Percentiles rank a stretch among this genome's conserved stretches.
These are phyloP conservation scores for Penicillium sp. DNA, from an alignment of 2,329 filamentous ascomycete genomes.

Conservation along the genomic window DNA sequence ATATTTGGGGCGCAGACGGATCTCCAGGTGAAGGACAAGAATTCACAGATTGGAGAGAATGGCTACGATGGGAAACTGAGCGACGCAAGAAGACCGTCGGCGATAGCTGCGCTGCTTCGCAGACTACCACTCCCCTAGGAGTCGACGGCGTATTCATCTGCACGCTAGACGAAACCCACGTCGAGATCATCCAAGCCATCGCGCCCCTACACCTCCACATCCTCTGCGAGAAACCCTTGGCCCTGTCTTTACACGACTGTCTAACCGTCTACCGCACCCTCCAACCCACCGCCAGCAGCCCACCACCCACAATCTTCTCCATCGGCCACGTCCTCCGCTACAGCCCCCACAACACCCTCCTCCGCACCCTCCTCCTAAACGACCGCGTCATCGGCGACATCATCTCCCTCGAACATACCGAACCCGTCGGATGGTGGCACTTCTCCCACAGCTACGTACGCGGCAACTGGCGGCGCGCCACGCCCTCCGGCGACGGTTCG, in stretches of 20 bases:
- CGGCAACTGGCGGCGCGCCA: slow-evolving; percentile 89
- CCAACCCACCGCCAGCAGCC: slow-evolving; percentile 25
- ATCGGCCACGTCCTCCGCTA: slow-evolving; percentile 94
- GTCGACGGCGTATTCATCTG: slow-evolving; percentile 70
- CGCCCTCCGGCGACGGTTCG: slow-evolving; percentile 69
- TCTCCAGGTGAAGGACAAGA: slow-evolving; percentile 61
- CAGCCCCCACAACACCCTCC: slow-evolving; percentile 84
- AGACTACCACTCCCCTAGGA: slow-evolving; percentile 48
- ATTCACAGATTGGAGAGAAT: slow-evolving; percentile 74
- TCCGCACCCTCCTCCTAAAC: slow-evolving; percentile 75
- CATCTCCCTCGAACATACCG: slow-evolving; percentile 83
- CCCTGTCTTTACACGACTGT: slow-evolving; percentile 76
- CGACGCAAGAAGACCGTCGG: slow-evolving; percentile 55
- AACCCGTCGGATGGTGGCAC: slow-evolving; percentile 96
- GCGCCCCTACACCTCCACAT: slow-evolving; percentile 73
- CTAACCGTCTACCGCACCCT: slow-evolving; percentile 62
- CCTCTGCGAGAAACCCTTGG: slow-evolving; percentile 93
- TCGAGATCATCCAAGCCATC: slow-evolving; percentile 74
- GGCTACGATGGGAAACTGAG: slow-evolving; percentile 68
- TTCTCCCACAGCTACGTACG: slow-evolving; percentile 87
- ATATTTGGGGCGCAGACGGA: slow-evolving; percentile 66
- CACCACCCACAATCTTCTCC: slow-evolving; percentile 65
- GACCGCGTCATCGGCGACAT: slow-evolving; percentile 80
- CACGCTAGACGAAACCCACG: slow-evolving; percentile 86
- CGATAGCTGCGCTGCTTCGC: slow-evolving; percentile 29